Percentiles rank a stretch among this genome's conserved stretches.
Evolutionary conservation across 2,329 filamentous ascomycete genomes (phyloP).

Genomic region (Sphaerulina vaccinii): DNA sequence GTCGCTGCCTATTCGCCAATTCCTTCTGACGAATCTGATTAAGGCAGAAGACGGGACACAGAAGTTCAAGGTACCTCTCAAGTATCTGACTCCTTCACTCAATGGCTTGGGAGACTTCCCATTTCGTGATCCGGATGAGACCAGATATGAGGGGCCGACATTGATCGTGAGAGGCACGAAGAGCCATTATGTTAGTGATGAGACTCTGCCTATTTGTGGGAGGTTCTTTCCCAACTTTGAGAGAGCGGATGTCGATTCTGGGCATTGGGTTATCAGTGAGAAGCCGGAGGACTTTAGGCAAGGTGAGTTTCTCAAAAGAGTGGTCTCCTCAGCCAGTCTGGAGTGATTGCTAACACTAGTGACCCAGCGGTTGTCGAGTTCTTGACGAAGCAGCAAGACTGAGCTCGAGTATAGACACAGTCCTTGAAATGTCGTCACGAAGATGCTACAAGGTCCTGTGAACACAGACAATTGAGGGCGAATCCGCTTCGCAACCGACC

Average conservation of each 20-base stretch:
- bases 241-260: slow-evolving; percentile 71
- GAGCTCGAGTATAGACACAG: slow-evolving; percentile 13
- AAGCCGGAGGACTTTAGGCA: slow-evolving; percentile 74
- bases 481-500: too few relatives aligned
- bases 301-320: slow-evolving; percentile 53
- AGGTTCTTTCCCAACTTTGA: slow-evolving; percentile 78
- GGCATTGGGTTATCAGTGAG: slow-evolving; percentile 90
- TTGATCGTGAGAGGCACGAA: slow-evolving; percentile 76
- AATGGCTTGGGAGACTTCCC: slow-evolving; percentile 85
- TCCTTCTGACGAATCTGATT: slow-evolving; percentile 82
- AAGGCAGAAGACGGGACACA: slow-evolving; percentile 56
- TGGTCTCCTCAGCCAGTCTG: neutral
- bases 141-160: slow-evolving; percentile 71
- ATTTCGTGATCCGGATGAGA: slow-evolving; percentile 67
- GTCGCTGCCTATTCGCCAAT: slow-evolving; percentile 78
- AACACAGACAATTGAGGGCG: too few relatives aligned
- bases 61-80: slow-evolving; percentile 77
- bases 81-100: slow-evolving; percentile 65
- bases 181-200: slow-evolving; percentile 78
- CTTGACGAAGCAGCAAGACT: slow-evolving; percentile 51
- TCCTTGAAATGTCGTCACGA: neutral
- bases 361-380: slow-evolving; percentile 63
- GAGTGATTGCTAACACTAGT: slow-evolving; percentile 11
- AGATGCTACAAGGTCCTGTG: too few relatives aligned
- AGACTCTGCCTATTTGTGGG: slow-evolving; percentile 74